phyloP scores from a whole-genome alignment of 2,329 filamentous ascomycete species.

The Monosporascus sp. region DNA sequence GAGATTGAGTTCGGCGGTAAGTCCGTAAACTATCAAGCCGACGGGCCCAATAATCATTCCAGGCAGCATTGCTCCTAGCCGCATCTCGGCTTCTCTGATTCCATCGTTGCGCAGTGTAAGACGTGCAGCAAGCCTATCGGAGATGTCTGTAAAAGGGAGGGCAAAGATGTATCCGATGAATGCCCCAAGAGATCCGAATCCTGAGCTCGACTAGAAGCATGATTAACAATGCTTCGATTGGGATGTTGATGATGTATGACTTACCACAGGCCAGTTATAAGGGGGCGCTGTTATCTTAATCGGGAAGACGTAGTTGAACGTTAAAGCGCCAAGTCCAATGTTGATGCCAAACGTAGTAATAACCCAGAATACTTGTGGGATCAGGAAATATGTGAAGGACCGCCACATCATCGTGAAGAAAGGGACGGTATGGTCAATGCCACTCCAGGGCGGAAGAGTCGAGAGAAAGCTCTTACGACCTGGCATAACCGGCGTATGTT shows the following conservation, averaged over 20 bases:
- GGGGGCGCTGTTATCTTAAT: conserved; percentile 37
- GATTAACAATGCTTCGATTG: conserved; percentile 1
- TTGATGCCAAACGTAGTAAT: conserved; percentile 41
- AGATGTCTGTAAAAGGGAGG: conserved; percentile 29
- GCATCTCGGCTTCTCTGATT: conserved; percentile 40
- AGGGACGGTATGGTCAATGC: conserved; percentile 31
- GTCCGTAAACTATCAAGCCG: conserved; percentile 33
- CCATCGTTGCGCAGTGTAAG: conserved; percentile 34
- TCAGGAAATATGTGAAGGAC: conserved; percentile 39
- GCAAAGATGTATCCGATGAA: conserved; percentile 34
- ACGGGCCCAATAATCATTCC: conserved; percentile 30
- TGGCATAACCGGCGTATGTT: conserved; percentile 19
- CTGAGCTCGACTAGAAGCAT: conserved; percentile 19
- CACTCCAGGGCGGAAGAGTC: conserved; percentile 34
- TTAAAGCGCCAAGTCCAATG: conserved; percentile 39
- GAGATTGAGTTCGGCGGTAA: conserved; percentile 32
- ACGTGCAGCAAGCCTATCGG: conserved; percentile 33
- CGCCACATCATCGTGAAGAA: conserved; percentile 36
- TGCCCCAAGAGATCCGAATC: conserved; percentile 26
- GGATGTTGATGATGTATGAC: conserved; percentile 1
- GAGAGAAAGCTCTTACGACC: conserved; percentile 32
- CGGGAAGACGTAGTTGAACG: conserved; percentile 43
- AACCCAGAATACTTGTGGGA: conserved; percentile 42
- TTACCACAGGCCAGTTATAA: conserved; percentile 37
- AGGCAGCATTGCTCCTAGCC: conserved; percentile 30